Percentiles rank a stretch among this genome's conserved stretches.
These are phyloP conservation scores for Rosa hybrid DNA, from an alignment of 331 rosid species.

Conservation along the genomic window DNA sequence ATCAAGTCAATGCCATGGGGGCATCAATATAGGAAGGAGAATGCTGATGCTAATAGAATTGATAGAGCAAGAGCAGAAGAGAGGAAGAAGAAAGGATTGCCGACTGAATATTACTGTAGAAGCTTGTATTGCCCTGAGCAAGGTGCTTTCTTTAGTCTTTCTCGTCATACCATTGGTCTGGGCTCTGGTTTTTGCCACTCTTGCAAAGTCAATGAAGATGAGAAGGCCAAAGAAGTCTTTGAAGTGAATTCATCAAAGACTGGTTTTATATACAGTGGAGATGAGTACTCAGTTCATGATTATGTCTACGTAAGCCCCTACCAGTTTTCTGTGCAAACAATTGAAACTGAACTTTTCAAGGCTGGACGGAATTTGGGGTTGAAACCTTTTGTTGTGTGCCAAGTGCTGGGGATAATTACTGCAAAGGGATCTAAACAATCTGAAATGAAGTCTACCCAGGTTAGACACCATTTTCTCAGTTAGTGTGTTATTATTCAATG, in stretches of 20 bases:
- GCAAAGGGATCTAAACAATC: constrained; percentile 50
- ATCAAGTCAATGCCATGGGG: constrained; percentile 70
- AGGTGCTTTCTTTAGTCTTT: constrained; percentile 79
- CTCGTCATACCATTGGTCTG: constrained; percentile 56
- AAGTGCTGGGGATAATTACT: constrained; percentile 58
- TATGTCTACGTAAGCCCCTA: constrained; percentile 62
- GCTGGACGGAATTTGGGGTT: constrained; percentile 88
- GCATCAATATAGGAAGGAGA: constrained; percentile 66
- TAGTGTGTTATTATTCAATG: background rate
- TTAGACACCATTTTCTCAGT: constrained; percentile 21
- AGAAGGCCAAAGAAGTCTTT: constrained; percentile 54
- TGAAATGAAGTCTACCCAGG: constrained; percentile 48
- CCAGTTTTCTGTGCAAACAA: constrained; percentile 51
- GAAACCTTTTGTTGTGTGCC: constrained; percentile 80
- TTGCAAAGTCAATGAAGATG: constrained; percentile 53
- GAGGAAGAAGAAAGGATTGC: constrained; percentile 71
- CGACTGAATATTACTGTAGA: constrained; percentile 75
- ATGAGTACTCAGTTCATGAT: constrained; percentile 62
- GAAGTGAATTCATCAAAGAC: constrained; percentile 58
- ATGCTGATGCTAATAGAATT: constrained; percentile 46
- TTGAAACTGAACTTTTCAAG: constrained; percentile 56
- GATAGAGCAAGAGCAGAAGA: constrained; percentile 85
- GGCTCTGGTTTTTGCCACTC: constrained; percentile 79
- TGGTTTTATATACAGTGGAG: constrained; percentile 55
- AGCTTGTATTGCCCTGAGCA: constrained; percentile 82